Conservation (phyloP, 306 rosid genomes). For the Heteromeles arbutifolia region DNA sequence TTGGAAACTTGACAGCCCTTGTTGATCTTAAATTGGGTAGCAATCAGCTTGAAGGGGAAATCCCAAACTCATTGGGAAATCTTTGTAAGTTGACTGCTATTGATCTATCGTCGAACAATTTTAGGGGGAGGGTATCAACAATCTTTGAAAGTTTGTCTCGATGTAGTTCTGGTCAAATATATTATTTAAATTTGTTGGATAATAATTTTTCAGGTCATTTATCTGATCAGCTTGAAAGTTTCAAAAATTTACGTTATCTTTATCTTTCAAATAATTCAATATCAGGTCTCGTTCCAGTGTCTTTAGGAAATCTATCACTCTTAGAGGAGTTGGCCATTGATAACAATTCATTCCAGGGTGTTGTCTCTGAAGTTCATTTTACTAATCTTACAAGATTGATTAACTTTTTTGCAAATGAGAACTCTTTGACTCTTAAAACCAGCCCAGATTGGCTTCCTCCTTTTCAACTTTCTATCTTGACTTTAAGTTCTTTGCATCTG, state of each 20-base stretch:
- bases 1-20: not conserved
- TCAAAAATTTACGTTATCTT: not conserved
- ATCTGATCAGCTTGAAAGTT: not conserved
- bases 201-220: conserved; percentile 10
- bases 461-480: too few species aligned
- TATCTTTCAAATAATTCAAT: not conserved
- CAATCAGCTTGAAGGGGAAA: not conserved
- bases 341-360: not conserved
- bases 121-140: not conserved
- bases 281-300: not conserved
- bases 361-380: too few species aligned
- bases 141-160: not conserved
- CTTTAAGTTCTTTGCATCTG: too few species aligned
- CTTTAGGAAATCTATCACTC: not conserved
- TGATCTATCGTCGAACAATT: not conserved
- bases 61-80: not conserved
- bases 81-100: not conserved
- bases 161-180: too few species aligned
- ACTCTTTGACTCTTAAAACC: too few species aligned
- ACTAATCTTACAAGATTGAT: too few species aligned
- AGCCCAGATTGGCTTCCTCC: too few species aligned
- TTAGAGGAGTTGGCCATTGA: not conserved
- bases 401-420: too few species aligned
- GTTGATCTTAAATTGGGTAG: not conserved
- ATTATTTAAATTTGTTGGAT: not conserved